Percentiles rank a stretch among this genome's conserved stretches.
These are phyloP conservation scores for Colletotrichum tabaci DNA, from an alignment of 2,329 filamentous ascomycete species.

Conservation along the genomic window DNA sequence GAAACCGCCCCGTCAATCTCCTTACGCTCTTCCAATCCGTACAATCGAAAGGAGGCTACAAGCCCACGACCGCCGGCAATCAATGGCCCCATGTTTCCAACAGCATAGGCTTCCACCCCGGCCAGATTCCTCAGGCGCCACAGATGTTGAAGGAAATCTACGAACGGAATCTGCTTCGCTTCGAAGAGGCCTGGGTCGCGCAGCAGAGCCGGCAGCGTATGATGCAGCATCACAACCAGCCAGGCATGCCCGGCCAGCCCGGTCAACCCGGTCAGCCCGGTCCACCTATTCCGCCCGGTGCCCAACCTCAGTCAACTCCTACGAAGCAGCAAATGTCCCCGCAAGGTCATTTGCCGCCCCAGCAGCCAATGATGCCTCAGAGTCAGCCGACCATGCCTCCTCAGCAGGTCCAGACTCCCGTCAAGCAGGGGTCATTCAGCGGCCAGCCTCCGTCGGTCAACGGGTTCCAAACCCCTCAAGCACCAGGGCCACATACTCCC, in stretches of 20 bases:
- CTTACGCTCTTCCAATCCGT: constrained; percentile 85
- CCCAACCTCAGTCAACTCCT: constrained; percentile 54
- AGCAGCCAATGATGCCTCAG: constrained; percentile 54
- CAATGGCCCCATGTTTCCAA: constrained; percentile 82
- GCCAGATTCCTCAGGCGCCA: constrained; percentile 76
- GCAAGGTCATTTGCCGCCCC: constrained; percentile 47
- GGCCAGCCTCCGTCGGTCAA: constrained; percentile 62
- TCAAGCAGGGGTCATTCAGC: constrained; percentile 64
- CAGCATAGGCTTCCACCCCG: constrained; percentile 72
- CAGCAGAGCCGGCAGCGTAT: constrained; percentile 69
- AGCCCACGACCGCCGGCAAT: constrained; percentile 77
- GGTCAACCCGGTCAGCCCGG: constrained; percentile 51
- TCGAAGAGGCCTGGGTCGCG: constrained; percentile 78
- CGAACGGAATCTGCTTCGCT: constrained; percentile 81
- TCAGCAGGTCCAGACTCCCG: constrained; percentile 54
- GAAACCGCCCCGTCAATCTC: constrained; percentile 81
- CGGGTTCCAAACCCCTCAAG: constrained; percentile 63
- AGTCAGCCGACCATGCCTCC: constrained; percentile 53
- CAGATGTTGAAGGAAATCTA: constrained; percentile 82
- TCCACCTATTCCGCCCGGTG: constrained; percentile 51
- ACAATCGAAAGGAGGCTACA: constrained; percentile 82
- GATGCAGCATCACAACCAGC: constrained; percentile 59
- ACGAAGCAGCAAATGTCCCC: constrained; percentile 60
- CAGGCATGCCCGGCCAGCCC: constrained; percentile 46
- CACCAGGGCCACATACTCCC: constrained; percentile 61